Base-by-base conservation (phyloP, 2,329 filamentous ascomycete genomes). In the Aspergillus quadrilineatus region DNA sequence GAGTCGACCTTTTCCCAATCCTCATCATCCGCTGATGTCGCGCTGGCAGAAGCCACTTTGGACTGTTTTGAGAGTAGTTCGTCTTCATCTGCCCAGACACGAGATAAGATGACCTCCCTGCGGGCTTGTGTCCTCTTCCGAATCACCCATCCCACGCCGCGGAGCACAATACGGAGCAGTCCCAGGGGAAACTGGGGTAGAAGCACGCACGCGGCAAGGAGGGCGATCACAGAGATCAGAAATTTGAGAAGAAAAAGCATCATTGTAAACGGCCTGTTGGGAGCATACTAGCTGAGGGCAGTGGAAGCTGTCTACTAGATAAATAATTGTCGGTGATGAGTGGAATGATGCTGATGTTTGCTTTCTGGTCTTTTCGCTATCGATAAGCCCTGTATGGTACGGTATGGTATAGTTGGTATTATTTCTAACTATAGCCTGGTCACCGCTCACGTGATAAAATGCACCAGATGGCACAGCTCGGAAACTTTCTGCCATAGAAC, bases 1-100 rank as follows among this genome's bases (percentile, higher is more conserved):
- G 53, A 56, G 42, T 71, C 77, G 26, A 90, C 80, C 65, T 85
- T 86, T 71, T 90, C 86, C 87, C 87, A 90, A 50, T 86, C 87
- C 29, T 86, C 84, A 61, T 88, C 85, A 30, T 82, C 77, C 51
- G 70, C 65, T 57, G 64, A 62, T 4, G 65, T 26, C 5, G 48
- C 39, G 17, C 42, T 44, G 46, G 37, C 29, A 26, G 67, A 62
- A 15, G 67, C 15, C 15, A 6, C 63, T 47, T 69, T 73, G 22
- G 63, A 41, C 9, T 61, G 63, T 56, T 65, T 65, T 5, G 65
- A 61, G 29, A 61, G 62, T 48, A 63, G 64, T 44, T 73, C 73
- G 46, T 76, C 70, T 52, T 77, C 72, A 17, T 78, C 76, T 17
- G 80, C 71, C 56, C 69, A 67, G 58, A 87, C 69, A 51, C 71